Evolutionary conservation across 805 yeast genomes (phyloP).

Genomic region (Teunomyces atbi): DNA sequence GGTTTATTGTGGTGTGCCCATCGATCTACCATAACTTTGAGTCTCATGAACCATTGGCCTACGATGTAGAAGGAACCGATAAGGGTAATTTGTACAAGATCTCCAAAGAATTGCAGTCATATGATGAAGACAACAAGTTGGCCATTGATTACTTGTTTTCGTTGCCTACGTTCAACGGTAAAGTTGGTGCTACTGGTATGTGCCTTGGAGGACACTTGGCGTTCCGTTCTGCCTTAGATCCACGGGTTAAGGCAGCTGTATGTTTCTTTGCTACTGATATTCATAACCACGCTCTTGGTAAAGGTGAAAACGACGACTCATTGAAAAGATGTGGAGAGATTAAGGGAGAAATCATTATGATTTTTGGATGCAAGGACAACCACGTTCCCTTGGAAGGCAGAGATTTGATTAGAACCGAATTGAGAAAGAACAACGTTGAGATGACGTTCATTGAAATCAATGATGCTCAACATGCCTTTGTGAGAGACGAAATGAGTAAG

Average conservation of each 20-base stretch:
- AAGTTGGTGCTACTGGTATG: slow-evolving; percentile 83
- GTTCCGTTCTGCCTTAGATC: slow-evolving; percentile 64
- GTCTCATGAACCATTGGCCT: slow-evolving; percentile 60
- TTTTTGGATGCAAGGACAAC: slow-evolving; percentile 76
- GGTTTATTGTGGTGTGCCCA: slow-evolving; percentile 77
- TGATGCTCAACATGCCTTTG: slow-evolving; percentile 83
- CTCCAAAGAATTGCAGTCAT: slow-evolving; percentile 64
- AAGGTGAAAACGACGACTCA: slow-evolving; percentile 64
- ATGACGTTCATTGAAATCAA: slow-evolving; percentile 72
- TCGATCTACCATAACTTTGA: slow-evolving; percentile 76
- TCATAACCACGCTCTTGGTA: slow-evolving; percentile 65
- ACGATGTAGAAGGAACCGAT: slow-evolving; percentile 74
- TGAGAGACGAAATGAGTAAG: slow-evolving; percentile 73
- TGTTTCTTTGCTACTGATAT: slow-evolving; percentile 82
- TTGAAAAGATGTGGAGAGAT: slow-evolving; percentile 54
- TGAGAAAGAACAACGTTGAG: slow-evolving; percentile 58
- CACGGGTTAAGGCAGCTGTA: slow-evolving; percentile 62
- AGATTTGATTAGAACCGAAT: slow-evolving; percentile 60
- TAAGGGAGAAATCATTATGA: slow-evolving; percentile 59
- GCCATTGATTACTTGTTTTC: slow-evolving; percentile 60
- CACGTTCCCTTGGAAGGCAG: slow-evolving; percentile 81
- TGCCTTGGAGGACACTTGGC: slow-evolving; percentile 85
- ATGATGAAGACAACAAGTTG: slow-evolving; percentile 70
- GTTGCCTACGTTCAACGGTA: slow-evolving; percentile 65
- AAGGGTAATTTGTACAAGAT: slow-evolving; percentile 66